Percentiles rank a stretch among this genome's conserved stretches.
Conservation (phyloP, 192 early-diverging fungal species). For the Entrophospora sp. region DNA sequence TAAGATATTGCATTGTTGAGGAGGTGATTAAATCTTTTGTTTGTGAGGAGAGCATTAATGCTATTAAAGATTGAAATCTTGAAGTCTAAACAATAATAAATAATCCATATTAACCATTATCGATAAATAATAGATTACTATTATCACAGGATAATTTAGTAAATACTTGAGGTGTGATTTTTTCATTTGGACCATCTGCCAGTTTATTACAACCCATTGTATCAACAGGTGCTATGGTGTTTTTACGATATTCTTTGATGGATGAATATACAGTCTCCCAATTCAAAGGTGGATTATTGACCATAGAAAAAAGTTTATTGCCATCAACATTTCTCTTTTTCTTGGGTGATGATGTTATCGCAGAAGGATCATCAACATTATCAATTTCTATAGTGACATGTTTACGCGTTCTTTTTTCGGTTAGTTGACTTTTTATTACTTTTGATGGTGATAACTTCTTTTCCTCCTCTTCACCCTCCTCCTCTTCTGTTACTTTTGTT, state of each 20-base stretch:
- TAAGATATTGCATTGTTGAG: conserved; percentile 61
- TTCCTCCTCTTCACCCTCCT: too few species aligned
- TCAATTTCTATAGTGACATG: conserved; percentile 5
- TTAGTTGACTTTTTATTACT: neutral
- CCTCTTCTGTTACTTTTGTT: too few species aligned
- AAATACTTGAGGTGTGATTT: conserved; percentile 28
- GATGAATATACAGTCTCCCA: conserved; percentile 21
- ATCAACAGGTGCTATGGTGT: conserved; percentile 72
- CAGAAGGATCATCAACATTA: neutral
- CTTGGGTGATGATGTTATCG: neutral
- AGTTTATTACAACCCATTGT: conserved; percentile 80
- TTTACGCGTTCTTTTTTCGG: neutral
- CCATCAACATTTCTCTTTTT: neutral
- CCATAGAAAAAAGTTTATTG: neutral
- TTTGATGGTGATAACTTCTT: neutral
- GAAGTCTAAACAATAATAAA: conserved; percentile 31
- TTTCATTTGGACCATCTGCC: conserved; percentile 34
- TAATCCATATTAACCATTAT: neutral
- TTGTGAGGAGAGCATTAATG: conserved; percentile 87
- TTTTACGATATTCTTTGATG: conserved; percentile 60
- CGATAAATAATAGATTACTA: neutral
- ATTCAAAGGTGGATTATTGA: neutral
- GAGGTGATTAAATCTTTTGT: conserved; percentile 88
- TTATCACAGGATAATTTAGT: neutral
- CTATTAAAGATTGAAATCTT: conserved; percentile 76